Base-by-base conservation (phyloP, 2,329 filamentous ascomycete genomes). In the Teratosphaeria destructans region DNA sequence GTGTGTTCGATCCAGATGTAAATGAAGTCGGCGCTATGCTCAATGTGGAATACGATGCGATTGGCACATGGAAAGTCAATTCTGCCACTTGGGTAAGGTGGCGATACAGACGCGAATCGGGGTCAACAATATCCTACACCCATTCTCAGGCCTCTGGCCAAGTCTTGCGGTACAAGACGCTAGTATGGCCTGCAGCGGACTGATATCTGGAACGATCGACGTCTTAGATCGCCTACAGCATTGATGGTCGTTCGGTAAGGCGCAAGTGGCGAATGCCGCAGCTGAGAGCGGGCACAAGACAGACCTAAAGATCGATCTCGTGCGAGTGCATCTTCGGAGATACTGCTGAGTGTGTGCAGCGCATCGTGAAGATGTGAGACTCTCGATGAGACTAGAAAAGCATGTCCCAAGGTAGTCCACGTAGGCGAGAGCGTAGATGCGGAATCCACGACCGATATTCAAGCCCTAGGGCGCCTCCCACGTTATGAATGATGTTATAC, bases 1-100 rank as follows among this genome's bases (percentile, higher is more conserved):
- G 71, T 96, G 16, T 10, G 16, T 43, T 43, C 14, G 37, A n/a
- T 14, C 37, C 11, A 43, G 37, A 43, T 43, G 4, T 16, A 14
- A 43, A 5, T 43, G 12, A 12, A 43, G 11, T 16, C 16, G 37
- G 37, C 11, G 37, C 12, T 5, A 14, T 43, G 37, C 37, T 16
- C 37, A 16, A 43, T 12, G 12, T 16, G 14, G 37, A 5, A 5
- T 43, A 43, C 37, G 11, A 43, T 43, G 37, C 37, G 16, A 43
- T n/a, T 43, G 5, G 12, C 12, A 43, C 1, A 14, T 43, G 37
- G 37, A 43, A 43, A 43, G 37, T 43, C 5, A 43, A 43, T 43
- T 16, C 5, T 14, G 11, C 37, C 6, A 3, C 12, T 23, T 23
- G 23, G 23, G 16, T 43, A 5, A 12, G 16, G 16, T 43, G 37